Conservation (phyloP, 768 basidiomycete species). For the Phaeotremella skinneri region DNA sequence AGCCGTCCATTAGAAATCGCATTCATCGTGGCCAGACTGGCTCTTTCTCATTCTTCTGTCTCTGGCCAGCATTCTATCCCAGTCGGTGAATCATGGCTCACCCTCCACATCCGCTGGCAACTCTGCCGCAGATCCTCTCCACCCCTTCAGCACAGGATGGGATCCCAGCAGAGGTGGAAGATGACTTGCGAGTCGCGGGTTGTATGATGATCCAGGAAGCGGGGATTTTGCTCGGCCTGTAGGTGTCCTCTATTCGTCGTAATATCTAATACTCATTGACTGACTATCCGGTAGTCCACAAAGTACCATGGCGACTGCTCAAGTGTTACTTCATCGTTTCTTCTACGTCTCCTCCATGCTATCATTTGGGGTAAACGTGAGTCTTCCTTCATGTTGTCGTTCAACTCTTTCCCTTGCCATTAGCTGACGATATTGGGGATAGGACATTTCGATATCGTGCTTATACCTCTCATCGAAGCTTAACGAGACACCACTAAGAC, state of each 20-base stretch:
- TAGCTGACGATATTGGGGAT: constrained; percentile 51
- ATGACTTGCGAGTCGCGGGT: constrained; percentile 83
- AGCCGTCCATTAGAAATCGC: too few species aligned
- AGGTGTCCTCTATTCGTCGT: constrained; percentile 42
- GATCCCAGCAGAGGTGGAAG: constrained; percentile 74
- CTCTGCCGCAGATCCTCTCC: constrained; percentile 69
- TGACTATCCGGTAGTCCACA: constrained; percentile 62
- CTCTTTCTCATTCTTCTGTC: too few species aligned
- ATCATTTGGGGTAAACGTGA: constrained; percentile 86
- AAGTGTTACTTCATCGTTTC: constrained; percentile 93
- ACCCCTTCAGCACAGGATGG: constrained; percentile 82
- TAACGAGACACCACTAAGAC: constrained; percentile 89
- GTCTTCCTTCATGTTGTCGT: constrained; percentile 50
- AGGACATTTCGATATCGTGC: constrained; percentile 86
- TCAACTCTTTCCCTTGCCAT: background rate
- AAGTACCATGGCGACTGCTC: constrained; percentile 93
- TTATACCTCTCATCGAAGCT: constrained; percentile 94
- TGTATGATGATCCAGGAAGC: constrained; percentile 95
- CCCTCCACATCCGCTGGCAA: constrained; percentile 69
- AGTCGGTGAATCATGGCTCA: constrained; percentile 42
- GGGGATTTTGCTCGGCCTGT: constrained; percentile 87
- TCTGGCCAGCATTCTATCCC: too few species aligned
- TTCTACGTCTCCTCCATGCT: constrained; percentile 94
- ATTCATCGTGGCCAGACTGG: too few species aligned
- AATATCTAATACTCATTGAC: background rate